phyloP scores from a whole-genome alignment of 2,329 filamentous ascomycete genomes.

The Talaromyces sp. region DNA sequence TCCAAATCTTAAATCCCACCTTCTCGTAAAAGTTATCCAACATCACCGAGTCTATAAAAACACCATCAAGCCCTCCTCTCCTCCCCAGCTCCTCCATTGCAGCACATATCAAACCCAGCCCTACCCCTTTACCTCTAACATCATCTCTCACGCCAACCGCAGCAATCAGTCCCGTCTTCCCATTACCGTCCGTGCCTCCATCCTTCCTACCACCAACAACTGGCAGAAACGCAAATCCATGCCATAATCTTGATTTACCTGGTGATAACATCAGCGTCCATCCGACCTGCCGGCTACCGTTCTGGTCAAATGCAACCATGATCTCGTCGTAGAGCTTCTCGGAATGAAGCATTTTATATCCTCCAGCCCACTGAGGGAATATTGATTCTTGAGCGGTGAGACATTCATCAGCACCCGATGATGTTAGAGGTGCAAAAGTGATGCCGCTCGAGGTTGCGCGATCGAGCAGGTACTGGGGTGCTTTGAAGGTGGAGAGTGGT shows the following conservation, averaged over 20 bases:
- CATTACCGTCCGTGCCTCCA: neutral
- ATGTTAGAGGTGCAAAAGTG: constrained; percentile 7
- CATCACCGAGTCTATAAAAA: constrained; percentile 11
- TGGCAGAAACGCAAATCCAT: constrained; percentile 11
- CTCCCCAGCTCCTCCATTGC: constrained; percentile 13
- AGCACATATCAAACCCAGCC: constrained; percentile 11
- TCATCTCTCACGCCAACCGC: constrained; percentile 11
- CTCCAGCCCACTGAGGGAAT: constrained; percentile 10
- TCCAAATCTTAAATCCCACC: constrained; percentile 10
- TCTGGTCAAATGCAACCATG: constrained; percentile 13
- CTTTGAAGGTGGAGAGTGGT: neutral
- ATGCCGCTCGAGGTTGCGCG: constrained; percentile 4
- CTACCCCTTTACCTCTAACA: constrained; percentile 5
- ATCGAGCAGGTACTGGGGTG: constrained; percentile 10
- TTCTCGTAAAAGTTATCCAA: constrained; percentile 11
- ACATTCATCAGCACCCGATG: constrained; percentile 2
- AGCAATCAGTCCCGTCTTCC: constrained; percentile 6
- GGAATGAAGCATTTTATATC: neutral
- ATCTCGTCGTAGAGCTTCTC: neutral
- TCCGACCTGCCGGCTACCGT: constrained; percentile 2
- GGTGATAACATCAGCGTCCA: constrained; percentile 12
- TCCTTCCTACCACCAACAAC: neutral
- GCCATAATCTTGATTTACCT: constrained; percentile 3
- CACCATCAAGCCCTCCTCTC: constrained; percentile 6
- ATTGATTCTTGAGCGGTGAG: constrained; percentile 2